Percentiles rank a stretch among this genome's conserved stretches.
Evolutionary conservation across 352 stramenopile species (phyloP).

Genomic region (Phytophthora litchii): DNA sequence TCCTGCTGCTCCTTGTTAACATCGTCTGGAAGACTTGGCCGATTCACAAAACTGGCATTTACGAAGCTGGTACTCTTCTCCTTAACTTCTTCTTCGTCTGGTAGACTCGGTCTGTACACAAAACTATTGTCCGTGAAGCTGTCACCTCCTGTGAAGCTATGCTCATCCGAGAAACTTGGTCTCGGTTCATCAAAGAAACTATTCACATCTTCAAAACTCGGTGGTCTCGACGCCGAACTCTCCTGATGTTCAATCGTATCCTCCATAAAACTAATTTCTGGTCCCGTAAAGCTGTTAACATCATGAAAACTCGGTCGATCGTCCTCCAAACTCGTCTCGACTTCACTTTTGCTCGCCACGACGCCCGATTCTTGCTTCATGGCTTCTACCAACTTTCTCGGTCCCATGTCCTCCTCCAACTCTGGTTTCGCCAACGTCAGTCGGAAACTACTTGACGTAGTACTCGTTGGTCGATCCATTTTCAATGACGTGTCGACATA

Average conservation of each 20-base stretch:
- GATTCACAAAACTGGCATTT: constrained; percentile 21
- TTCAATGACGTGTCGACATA: constrained; percentile 45
- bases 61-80: constrained; percentile 10
- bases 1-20: not conserved
- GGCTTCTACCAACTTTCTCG: constrained; percentile 13
- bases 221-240: constrained; percentile 24
- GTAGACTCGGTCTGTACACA: constrained; percentile 28
- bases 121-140: constrained; percentile 38
- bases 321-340: constrained; percentile 1
- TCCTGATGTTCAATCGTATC: constrained; percentile 4
- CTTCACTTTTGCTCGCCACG: not conserved
- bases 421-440: constrained; percentile 21
- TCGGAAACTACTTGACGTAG: constrained; percentile 31
- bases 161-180: constrained; percentile 33
- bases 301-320: constrained; percentile 7
- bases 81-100: constrained; percentile 16
- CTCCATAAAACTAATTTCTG: no score
- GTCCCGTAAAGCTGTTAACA: constrained; percentile 9
- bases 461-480: constrained; percentile 23
- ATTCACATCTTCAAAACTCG: constrained; percentile 21
- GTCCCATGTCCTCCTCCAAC: constrained; percentile 10
- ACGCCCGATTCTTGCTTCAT: not conserved
- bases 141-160: constrained; percentile 24
- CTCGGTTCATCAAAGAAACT: constrained; percentile 26
- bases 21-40: not conserved